Evolutionary conservation across 225 moss, liverwort and hornwort species (phyloP).

Genomic region (Marchantia polymorpha): DNA sequence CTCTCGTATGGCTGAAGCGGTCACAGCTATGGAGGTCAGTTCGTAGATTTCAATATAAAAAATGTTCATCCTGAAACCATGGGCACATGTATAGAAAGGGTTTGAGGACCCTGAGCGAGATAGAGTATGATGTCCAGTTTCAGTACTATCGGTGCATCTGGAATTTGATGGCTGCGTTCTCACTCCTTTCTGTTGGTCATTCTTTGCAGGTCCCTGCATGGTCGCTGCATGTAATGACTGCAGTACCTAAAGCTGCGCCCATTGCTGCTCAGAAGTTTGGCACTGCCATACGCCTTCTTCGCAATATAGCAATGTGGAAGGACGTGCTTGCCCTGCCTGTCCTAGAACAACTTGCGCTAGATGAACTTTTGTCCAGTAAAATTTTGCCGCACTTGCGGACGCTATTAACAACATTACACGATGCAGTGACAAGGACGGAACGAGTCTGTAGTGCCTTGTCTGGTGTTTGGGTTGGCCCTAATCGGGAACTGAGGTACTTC

Average conservation of each 20-base stretch:
- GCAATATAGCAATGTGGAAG: constrained; percentile 92
- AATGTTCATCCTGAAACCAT: too few relatives aligned
- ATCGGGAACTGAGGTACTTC: constrained; percentile 52
- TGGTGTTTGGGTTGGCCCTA: constrained; percentile 82
- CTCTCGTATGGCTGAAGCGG: constrained; percentile 60
- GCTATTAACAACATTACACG: constrained; percentile 61
- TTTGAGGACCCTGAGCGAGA: too few relatives aligned
- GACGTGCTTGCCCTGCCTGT: constrained; percentile 67
- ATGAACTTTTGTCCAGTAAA: constrained; percentile 75
- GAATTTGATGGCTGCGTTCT: neutral
- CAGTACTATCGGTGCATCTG: neutral
- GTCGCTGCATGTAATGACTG: constrained; percentile 69
- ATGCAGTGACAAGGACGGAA: constrained; percentile 88
- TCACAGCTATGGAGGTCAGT: constrained; percentile 67
- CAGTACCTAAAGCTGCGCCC: constrained; percentile 77
- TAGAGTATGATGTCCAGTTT: neutral
- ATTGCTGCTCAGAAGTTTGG: constrained; percentile 83
- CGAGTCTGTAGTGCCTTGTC: constrained; percentile 77
- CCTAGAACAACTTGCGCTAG: constrained; percentile 83
- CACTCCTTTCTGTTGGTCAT: neutral
- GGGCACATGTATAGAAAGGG: too few relatives aligned
- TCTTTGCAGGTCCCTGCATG: constrained; percentile 71
- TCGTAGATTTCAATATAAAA: too few relatives aligned
- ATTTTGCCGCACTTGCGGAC: constrained; percentile 79
- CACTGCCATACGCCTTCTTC: constrained; percentile 76